Conservation (phyloP, 306 rosid species). For the Castanea crenata region DNA sequence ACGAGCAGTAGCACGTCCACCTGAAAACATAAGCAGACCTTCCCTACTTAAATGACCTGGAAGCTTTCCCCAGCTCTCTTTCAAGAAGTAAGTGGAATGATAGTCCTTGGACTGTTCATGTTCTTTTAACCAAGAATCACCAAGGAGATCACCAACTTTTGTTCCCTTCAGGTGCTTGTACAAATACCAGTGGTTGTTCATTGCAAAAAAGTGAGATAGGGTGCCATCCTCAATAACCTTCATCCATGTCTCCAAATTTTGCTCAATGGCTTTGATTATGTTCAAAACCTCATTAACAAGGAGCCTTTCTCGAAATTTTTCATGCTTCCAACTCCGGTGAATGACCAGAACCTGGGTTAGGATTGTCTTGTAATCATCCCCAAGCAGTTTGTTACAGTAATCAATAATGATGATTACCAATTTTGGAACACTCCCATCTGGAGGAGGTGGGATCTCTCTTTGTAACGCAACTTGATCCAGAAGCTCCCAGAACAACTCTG, state of each 20-base stretch:
- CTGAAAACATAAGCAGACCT: slow-evolving; percentile 91
- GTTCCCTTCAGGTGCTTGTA: slow-evolving; percentile 85
- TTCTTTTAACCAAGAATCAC: slow-evolving; percentile 62
- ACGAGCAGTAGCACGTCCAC: slow-evolving; percentile 99
- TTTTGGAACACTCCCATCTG: slow-evolving; percentile 75
- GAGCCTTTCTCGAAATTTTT: slow-evolving; percentile 82
- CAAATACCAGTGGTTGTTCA: slow-evolving; percentile 92
- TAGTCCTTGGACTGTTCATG: slow-evolving; percentile 85
- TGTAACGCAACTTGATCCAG: slow-evolving; percentile 81
- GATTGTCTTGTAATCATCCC: slow-evolving; percentile 86
- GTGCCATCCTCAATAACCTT: slow-evolving; percentile 67
- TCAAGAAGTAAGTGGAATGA: slow-evolving; percentile 58
- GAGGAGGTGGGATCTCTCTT: slow-evolving; percentile 81
- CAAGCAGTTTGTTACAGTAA: slow-evolving; percentile 85
- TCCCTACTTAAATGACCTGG: slow-evolving; percentile 90
- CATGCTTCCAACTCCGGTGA: slow-evolving; percentile 91
- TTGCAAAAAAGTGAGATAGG: slow-evolving; percentile 70
- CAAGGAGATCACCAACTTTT: slow-evolving; percentile 71
- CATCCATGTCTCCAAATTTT: slow-evolving; percentile 76
- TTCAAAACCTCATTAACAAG: slow-evolving; percentile 61
- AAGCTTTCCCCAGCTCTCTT: slow-evolving; percentile 96
- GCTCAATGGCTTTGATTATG: slow-evolving; percentile 73
- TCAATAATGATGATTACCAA: slow-evolving; percentile 80
- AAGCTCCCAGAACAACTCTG: slow-evolving; percentile 97
- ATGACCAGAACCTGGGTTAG: slow-evolving; percentile 86